Evolutionary conservation across 129 eudicot genomes (phyloP).

Genomic region (Flaveria ramosissima): DNA sequence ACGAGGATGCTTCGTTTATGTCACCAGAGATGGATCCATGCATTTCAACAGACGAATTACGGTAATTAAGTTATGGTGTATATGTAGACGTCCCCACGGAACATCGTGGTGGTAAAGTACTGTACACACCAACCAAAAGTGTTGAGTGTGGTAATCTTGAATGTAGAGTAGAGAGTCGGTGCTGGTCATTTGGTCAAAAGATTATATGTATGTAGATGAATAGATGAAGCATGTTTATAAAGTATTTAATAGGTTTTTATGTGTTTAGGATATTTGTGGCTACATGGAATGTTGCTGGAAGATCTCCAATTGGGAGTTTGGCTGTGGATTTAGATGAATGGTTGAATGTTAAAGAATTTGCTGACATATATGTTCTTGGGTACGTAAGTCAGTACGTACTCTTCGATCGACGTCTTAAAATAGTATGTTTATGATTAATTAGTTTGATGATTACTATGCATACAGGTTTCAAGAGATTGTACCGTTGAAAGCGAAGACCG

Average conservation of each 20-base stretch:
- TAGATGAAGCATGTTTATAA: conserved; percentile 11
- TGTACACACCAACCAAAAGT: too few relatives aligned
- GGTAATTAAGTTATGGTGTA: conserved; percentile 38
- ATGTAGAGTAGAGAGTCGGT: too few relatives aligned
- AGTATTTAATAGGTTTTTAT: conserved; percentile 11
- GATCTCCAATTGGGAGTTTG: conserved; percentile 80
- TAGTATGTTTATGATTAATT: neutral
- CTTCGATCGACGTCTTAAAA: neutral
- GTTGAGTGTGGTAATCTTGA: too few relatives aligned
- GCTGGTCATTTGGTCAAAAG: too few relatives aligned
- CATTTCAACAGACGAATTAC: conserved; percentile 48
- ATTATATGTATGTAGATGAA: too few relatives aligned
- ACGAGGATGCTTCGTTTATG: conserved; percentile 43
- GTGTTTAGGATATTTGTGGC: conserved; percentile 78
- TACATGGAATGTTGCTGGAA: conserved; percentile 96
- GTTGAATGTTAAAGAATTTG: conserved; percentile 69
- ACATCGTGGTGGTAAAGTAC: too few relatives aligned
- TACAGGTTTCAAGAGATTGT: conserved; percentile 91
- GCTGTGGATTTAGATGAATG: conserved; percentile 90
- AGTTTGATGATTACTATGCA: neutral
- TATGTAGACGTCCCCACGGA: neutral
- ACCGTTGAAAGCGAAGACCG: conserved; percentile 67
- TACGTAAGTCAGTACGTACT: conserved; percentile 18
- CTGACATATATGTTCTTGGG: conserved; percentile 94
- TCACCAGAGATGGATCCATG: conserved; percentile 52